Evolutionary conservation across 176 grass and related monocot genomes (phyloP), one percentile per base, ranked within the genome.

Genomic region (Thalia dealbata): DNA sequence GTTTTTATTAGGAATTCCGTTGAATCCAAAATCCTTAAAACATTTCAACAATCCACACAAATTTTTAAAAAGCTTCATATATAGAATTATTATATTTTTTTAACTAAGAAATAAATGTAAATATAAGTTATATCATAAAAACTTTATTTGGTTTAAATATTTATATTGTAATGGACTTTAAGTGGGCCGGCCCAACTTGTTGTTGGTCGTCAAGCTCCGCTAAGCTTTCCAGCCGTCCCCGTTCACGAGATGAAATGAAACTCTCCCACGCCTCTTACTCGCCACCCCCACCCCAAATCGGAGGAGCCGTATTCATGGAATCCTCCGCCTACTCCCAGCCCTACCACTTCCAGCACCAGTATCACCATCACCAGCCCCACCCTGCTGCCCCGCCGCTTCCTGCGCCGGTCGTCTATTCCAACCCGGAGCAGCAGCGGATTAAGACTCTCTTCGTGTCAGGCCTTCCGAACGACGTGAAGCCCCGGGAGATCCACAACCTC

Each of bases 401-500:
- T 14, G 29, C 41, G 50, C 65, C 52, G 22, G 23, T 78, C 21
- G 22, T 78, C 38, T 73, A 76, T 54, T 25, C 70, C 30, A 73
- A 85, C 43, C 67, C 78, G n/a, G 83, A 86, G 11, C 78, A 74
- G 61, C 74, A 76, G 13, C 73, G 62, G 58, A 78, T 92, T 22
- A 80, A 83, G 58, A 92, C 87, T 21, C 85, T 97, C 80, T 97
- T 97, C 83, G 79, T 97, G 21, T 82, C 85, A 44, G 87, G 89
- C 25, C 75, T 91, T 23, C 90, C 95, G 16, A 83, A 92, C 25
- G 93, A 92, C 62, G 89, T 92, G 63, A 97, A 91, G 71, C 87
- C 90, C 22, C 87, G 85, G 14, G 89, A 97, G 79, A 82, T 97
- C 76, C 87, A 97, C 90, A 97, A 92, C 66, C 85, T 92, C 64